phyloP scores from a whole-genome alignment of 371 early-diverging fungal genomes.

The Nematocida homosporus region DNA sequence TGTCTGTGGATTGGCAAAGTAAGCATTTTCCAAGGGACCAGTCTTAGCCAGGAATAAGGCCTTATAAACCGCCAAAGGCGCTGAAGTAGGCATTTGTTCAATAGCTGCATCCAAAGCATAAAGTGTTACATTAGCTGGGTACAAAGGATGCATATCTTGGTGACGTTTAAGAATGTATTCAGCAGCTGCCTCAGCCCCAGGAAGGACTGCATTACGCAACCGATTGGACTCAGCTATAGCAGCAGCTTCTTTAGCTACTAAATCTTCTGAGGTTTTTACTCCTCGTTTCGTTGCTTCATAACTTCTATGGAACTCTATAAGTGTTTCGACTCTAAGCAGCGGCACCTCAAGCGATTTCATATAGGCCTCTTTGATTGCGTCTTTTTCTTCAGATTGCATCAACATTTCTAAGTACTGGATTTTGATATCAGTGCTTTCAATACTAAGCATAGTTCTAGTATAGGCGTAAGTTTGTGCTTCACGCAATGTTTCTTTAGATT shows the following conservation, averaged over 20 bases:
- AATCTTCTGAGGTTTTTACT: constrained; percentile 26
- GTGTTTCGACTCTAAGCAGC: constrained; percentile 31
- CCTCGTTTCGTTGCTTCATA: constrained; percentile 57
- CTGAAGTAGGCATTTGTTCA: not conserved
- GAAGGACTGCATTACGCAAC: not conserved
- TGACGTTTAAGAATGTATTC: constrained; percentile 51
- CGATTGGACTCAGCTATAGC: constrained; percentile 27
- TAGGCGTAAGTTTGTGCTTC: constrained; percentile 56
- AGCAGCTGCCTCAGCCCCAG: not conserved
- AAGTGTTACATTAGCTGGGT: constrained; percentile 8
- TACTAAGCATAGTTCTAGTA: constrained; percentile 48
- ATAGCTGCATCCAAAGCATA: constrained; percentile 34
- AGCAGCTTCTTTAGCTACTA: constrained; percentile 47
- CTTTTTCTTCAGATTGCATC: constrained; percentile 50
- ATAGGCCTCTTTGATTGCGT: constrained; percentile 56
- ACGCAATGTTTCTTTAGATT: constrained; percentile 39
- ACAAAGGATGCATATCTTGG: constrained; percentile 29
- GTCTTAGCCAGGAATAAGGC: constrained; percentile 1
- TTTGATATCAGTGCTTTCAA: constrained; percentile 48
- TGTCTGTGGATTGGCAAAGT: constrained; percentile 9
- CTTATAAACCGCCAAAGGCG: constrained; percentile 23
- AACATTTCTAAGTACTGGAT: constrained; percentile 53
- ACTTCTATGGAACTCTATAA: constrained; percentile 59
- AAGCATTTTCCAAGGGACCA: not conserved
- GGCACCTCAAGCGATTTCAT: constrained; percentile 53